Base-by-base conservation (phyloP, 495 filamentous ascomycete species). In the Talaromyces borbonicus region DNA sequence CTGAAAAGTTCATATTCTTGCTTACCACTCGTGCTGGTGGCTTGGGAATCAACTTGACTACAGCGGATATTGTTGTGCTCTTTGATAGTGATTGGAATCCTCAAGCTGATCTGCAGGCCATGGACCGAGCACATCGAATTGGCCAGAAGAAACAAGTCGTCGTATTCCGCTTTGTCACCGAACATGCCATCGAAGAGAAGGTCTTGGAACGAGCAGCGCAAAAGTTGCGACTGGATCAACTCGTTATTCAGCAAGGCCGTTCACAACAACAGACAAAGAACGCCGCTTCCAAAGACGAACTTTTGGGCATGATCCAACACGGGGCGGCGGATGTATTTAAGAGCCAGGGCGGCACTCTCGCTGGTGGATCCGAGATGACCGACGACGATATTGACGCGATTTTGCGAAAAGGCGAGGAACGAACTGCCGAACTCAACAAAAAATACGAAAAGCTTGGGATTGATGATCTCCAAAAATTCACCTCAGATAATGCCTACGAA, bases 71-170 rank as follows among this genome's bases (percentile, higher is more conserved):
- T 52, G 92, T 99, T 29, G 80, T 99, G 15, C 79, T 99, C n/a
- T 99, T 89, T 57, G 92, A 99, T 60, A 95, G 89, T 60, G 92
- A 99, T 58, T 99, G 92, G 92, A 99, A 99, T 53, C 92, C 92
- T 5, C 92, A 99, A 63, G 92, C 92, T 12, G 92, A 99, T 78
- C 63, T 98, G 36, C 92, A 98, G 66, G 92, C 92, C 32, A 98
- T 98, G 92, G 92, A 98, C 51, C 85, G 92, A 52, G 92, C 92
- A 24, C 92, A 98, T 69, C 86, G 92, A 66, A 98, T 98, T 58
- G 92, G 92, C 36, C 92, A 99, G 65, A 99, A 87, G 1, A 99
- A 99, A 64, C 92, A 99, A 56, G 92, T 99, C 2, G 74, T 87
- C 25, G 92, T 97, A 1, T 99, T 92, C 66, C 77, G 92, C 46